Conservation (phyloP, 148 eudicot species). For the Amaranthus cruentus region DNA sequence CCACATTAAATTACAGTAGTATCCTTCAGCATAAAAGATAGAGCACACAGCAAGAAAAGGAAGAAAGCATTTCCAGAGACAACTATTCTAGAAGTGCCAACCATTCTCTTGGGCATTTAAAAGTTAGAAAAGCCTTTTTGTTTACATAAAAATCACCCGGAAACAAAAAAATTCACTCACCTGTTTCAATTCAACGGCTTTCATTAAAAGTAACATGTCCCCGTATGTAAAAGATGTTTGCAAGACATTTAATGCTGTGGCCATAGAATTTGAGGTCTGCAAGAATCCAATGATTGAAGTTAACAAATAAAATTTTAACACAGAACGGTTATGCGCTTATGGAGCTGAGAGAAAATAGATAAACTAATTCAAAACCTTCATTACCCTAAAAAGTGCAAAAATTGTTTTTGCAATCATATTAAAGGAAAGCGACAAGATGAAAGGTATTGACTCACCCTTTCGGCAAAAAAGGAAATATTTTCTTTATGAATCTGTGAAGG, state of each 20-base stretch:
- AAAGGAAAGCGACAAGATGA: not conserved
- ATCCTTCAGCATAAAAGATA: not conserved
- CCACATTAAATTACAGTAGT: not conserved
- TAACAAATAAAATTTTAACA: not conserved
- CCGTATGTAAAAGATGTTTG: slow-evolving; percentile 77
- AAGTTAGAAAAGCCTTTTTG: not conserved
- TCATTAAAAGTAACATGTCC: slow-evolving; percentile 63
- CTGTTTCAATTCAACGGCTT: slow-evolving; percentile 66
- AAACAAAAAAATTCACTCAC: slow-evolving; percentile 24
- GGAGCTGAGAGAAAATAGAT: not conserved
- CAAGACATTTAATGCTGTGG: slow-evolving; percentile 58
- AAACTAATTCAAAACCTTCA: not conserved
- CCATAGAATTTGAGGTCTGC: slow-evolving; percentile 70
- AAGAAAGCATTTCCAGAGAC: not conserved
- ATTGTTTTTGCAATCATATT: not conserved
- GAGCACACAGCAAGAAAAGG: not conserved
- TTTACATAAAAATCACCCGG: not conserved
- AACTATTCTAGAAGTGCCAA: not conserved
- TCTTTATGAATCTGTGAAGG: slow-evolving; percentile 63
- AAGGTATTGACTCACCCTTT: slow-evolving; percentile 46
- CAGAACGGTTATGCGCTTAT: not conserved
- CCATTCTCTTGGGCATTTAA: not conserved
- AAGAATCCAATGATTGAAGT: slow-evolving; percentile 16
- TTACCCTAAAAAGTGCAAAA: not conserved
- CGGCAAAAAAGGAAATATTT: slow-evolving; percentile 52